Evolutionary conservation across 257 asterid species (phyloP), one percentile per base, ranked within the genome.

Genomic region (Cordia subcordata): DNA sequence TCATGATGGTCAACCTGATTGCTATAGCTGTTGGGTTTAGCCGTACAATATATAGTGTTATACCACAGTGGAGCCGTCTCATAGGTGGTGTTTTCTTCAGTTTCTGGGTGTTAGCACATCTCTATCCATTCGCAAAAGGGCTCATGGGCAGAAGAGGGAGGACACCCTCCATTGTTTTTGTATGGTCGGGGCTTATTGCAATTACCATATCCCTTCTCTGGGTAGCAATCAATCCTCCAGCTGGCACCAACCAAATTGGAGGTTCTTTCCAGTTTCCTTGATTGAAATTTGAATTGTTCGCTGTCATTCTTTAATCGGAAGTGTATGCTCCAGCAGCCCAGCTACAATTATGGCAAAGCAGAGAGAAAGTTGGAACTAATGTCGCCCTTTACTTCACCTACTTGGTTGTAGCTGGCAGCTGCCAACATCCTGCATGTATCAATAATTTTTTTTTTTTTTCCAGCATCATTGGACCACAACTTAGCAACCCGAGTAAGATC

Each of bases 251-350:
- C 8, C 63, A 65, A 39, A 88, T 88, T 38, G 96, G 96, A 47
- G 96, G 96, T 1, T 85, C 93, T 14, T 88, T 88, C 66, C 93
- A 85, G 80, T 88, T 88, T 64, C 95, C 96, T 45, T 86, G 80
- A 83, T 64, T 67, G n/a, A n/a, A n/a, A n/a, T n/a, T n/a, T n/a
- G n/a, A n/a, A n/a, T n/a, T n/a, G n/a, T n/a, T n/a, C n/a, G n/a
- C n/a, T n/a, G n/a, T n/a, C n/a, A n/a, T n/a, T n/a, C n/a, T n/a
- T n/a, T n/a, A n/a, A n/a, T n/a, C n/a, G n/a, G n/a, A n/a, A n/a
- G n/a, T n/a, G n/a, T n/a, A n/a, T n/a, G n/a, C n/a, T n/a, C n/a
- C n/a, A n/a, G n/a, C n/a, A n/a, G n/a, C n/a, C n/a, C n/a, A n/a
- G n/a, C n/a, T n/a, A n/a, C n/a, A n/a, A n/a, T n/a, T n/a, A n/a